A percentile compares a stretch with the other conserved stretches of the same genome.
Evolutionary conservation across 2,329 filamentous ascomycete species (phyloP).

Genomic region (Curvularia lunata): DNA sequence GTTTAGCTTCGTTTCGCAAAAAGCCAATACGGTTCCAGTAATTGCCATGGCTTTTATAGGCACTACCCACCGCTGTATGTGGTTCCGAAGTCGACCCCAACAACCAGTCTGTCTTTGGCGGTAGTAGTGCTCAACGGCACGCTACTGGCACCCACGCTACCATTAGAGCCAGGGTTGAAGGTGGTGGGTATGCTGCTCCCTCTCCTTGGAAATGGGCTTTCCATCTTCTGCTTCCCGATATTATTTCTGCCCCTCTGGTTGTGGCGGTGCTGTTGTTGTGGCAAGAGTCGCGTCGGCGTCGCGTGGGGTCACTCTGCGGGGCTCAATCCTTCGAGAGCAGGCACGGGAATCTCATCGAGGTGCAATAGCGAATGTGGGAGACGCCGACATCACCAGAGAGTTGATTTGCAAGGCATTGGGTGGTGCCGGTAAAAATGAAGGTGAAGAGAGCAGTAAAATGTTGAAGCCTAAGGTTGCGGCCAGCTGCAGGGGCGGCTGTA

Average conservation of each 20-base stretch:
- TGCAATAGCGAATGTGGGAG: slow-evolving; percentile 9
- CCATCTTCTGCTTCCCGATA: slow-evolving; percentile 25
- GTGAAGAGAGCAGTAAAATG: slow-evolving; percentile 10
- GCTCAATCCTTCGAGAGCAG: slow-evolving; percentile 15
- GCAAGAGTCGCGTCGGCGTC: slow-evolving; percentile 15
- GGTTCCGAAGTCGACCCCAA: slow-evolving; percentile 84
- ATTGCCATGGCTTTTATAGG: neutral
- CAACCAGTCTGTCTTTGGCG: slow-evolving; percentile 69
- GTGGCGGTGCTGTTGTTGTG: slow-evolving; percentile 8
- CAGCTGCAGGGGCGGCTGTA: slow-evolving; percentile 27
- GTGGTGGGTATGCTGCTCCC: slow-evolving; percentile 42
- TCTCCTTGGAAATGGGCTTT: slow-evolving; percentile 29
- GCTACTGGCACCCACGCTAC: slow-evolving; percentile 23
- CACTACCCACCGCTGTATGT: slow-evolving; percentile 70
- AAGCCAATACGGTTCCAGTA: neutral
- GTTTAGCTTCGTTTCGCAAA: slow-evolving; percentile 19
- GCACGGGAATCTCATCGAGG: slow-evolving; percentile 10
- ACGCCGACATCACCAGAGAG: slow-evolving; percentile 36
- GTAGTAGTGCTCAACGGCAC: slow-evolving; percentile 22
- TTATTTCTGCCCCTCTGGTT: slow-evolving; percentile 2
- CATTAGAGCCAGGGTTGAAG: slow-evolving; percentile 39
- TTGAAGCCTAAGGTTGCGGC: slow-evolving; percentile 34
- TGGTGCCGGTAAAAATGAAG: slow-evolving; percentile 33
- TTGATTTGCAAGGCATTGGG: slow-evolving; percentile 41
- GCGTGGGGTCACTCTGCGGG: slow-evolving; percentile 24